Percentiles rank a stretch among this genome's conserved stretches.
These are phyloP conservation scores for Paramecium caudatum DNA, from an alignment of 73 alveolate species.

Conservation along the genomic window DNA sequence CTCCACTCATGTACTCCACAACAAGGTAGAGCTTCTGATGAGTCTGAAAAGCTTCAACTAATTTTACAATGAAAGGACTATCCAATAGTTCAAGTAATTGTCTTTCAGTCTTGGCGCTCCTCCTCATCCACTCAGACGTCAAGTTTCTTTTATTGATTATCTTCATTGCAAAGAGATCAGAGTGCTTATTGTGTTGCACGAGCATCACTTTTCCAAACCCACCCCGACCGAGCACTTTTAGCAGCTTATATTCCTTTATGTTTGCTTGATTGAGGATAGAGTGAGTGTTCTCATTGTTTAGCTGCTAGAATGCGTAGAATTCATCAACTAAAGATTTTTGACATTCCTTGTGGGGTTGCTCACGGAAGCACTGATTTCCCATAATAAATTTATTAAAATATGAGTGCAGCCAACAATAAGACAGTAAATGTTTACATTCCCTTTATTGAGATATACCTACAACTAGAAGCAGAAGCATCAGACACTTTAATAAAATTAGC, in stretches of 20 bases:
- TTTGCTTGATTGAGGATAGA: slow-evolving; percentile 5
- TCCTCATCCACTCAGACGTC: background rate
- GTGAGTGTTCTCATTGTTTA: background rate
- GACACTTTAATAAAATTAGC: background rate
- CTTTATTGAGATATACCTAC: slow-evolving; percentile 30
- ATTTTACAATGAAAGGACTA: slow-evolving; percentile 95
- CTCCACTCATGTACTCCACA: slow-evolving; percentile 93
- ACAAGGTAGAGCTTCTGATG: slow-evolving; percentile 90
- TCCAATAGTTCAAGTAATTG: slow-evolving; percentile 90
- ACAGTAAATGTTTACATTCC: slow-evolving; percentile 29
- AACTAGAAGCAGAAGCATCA: background rate
- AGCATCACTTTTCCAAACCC: slow-evolving; percentile 93
- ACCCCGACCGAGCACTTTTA: slow-evolving; percentile 91
- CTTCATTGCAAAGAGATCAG: slow-evolving; percentile 32
- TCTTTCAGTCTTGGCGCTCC: slow-evolving; percentile 82
- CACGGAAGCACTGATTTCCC: slow-evolving; percentile 50
- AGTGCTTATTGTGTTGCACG: slow-evolving; percentile 78
- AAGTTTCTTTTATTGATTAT: background rate
- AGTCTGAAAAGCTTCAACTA: slow-evolving; percentile 96
- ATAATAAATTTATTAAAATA: slow-evolving; percentile 1
- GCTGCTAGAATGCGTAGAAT: slow-evolving; percentile 8
- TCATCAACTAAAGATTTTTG: background rate
- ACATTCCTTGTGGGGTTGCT: background rate
- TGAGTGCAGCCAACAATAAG: background rate
- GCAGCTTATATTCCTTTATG: slow-evolving; percentile 82